Evolutionary conservation across 805 yeast genomes (phyloP).

Genomic region (Barnettozyma californica): DNA sequence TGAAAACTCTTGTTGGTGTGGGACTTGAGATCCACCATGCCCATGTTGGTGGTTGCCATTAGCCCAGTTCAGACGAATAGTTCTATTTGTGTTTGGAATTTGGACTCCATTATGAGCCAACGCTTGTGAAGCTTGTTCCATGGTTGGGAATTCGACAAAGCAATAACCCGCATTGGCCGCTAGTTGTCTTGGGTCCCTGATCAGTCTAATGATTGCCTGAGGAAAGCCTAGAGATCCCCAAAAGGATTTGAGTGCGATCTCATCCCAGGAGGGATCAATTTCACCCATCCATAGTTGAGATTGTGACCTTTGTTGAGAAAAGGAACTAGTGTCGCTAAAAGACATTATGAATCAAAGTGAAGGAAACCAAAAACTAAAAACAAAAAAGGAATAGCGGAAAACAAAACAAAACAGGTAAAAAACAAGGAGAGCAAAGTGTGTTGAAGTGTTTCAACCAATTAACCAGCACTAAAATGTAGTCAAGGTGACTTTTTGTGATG

Average conservation of each 20-base stretch:
- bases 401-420: not conserved
- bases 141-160: slow-evolving; percentile 66
- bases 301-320: slow-evolving; percentile 3
- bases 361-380: not conserved
- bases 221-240: slow-evolving; percentile 71
- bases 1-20: slow-evolving; percentile 44
- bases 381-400: not conserved
- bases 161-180: slow-evolving; percentile 63
- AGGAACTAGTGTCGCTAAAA: slow-evolving; percentile 1
- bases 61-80: slow-evolving; percentile 79
- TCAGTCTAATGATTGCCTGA: slow-evolving; percentile 56
- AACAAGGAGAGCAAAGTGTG: not conserved
- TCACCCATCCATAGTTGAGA: slow-evolving; percentile 79
- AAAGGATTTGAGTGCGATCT: slow-evolving; percentile 53
- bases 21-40: slow-evolving; percentile 2
- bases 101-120: slow-evolving; percentile 60
- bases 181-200: slow-evolving; percentile 48
- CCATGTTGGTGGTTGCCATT: slow-evolving; percentile 37
- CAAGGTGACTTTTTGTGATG: not conserved
- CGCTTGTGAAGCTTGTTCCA: slow-evolving; percentile 60
- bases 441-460: not conserved
- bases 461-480: not conserved
- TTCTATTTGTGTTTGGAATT: slow-evolving; percentile 56
- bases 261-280: slow-evolving; percentile 81
- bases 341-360: slow-evolving; percentile 3